Evolutionary conservation across 2,329 filamentous ascomycete genomes (phyloP).

Genomic region (Aciculosporium take): DNA sequence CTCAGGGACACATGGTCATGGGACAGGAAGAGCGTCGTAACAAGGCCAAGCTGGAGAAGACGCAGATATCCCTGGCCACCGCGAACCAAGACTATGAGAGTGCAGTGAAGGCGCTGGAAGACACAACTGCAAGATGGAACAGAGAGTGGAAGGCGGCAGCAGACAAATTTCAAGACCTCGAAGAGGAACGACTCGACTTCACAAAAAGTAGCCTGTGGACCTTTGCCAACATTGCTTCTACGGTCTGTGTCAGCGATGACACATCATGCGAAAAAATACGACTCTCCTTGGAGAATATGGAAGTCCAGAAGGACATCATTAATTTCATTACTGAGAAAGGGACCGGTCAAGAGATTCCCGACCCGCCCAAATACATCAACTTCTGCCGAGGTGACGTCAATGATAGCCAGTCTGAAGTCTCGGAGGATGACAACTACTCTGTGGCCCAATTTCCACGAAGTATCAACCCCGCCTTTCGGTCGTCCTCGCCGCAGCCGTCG

Average conservation of each 20-base stretch:
- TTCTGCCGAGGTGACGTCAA: constrained; percentile 80
- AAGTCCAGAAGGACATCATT: constrained; percentile 89
- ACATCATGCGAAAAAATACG: constrained; percentile 93
- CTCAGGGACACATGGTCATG: constrained; percentile 99
- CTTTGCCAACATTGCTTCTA: constrained; percentile 93
- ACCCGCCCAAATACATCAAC: constrained; percentile 96
- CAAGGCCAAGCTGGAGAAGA: constrained; percentile 97
- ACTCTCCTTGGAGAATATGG: constrained; percentile 82
- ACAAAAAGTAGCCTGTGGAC: constrained; percentile 96
- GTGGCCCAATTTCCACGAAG: constrained; percentile 91
- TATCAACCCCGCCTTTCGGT: constrained; percentile 89
- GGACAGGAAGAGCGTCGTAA: constrained; percentile 97
- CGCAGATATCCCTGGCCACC: constrained; percentile 82
- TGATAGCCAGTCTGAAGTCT: constrained; percentile 68
- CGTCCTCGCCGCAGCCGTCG: constrained; percentile 91
- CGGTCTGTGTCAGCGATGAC: constrained; percentile 95
- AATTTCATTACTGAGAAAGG: constrained; percentile 78
- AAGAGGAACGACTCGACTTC: constrained; percentile 93
- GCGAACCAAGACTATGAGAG: constrained; percentile 90
- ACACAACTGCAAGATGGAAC: constrained; percentile 93
- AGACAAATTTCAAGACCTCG: constrained; percentile 97
- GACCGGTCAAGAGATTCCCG: constrained; percentile 93
- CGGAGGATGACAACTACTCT: constrained; percentile 80
- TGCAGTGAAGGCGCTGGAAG: constrained; percentile 83
- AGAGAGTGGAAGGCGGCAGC: constrained; percentile 96